phyloP scores from a whole-genome alignment of 1,139 yeast species.

The Yamadazyma trypodendri region DNA sequence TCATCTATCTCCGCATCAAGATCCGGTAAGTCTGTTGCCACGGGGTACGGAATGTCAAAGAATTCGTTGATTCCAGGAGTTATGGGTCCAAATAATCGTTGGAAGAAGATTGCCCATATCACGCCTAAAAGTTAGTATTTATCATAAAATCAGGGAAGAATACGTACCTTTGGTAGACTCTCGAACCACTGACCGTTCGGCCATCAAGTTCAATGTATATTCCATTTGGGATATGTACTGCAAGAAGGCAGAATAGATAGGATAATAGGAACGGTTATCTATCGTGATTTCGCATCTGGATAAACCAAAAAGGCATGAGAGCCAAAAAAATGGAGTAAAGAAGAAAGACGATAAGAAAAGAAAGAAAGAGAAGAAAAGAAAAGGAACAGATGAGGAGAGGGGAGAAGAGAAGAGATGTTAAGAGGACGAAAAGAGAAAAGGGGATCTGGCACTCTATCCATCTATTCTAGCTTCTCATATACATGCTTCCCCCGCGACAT shows the following conservation, averaged over 20 bases:
- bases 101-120: constrained; percentile 67
- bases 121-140: constrained; percentile 38
- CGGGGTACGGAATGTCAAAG: constrained; percentile 45
- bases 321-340: not conserved
- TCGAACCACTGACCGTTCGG: constrained; percentile 44
- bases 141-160: not conserved
- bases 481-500: constrained; percentile 27
- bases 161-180: constrained; percentile 47
- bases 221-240: constrained; percentile 28
- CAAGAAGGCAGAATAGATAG: too few relatives aligned
- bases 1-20: constrained; percentile 46
- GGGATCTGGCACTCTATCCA: too few relatives aligned
- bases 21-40: constrained; percentile 41
- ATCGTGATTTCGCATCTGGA: too few relatives aligned
- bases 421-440: too few relatives aligned
- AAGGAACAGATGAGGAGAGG: too few relatives aligned
- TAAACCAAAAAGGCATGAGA: not conserved
- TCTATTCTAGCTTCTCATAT: not conserved
- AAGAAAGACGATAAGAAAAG: not conserved
- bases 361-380: too few relatives aligned
- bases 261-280: too few relatives aligned
- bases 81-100: constrained; percentile 67
- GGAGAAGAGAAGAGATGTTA: too few relatives aligned
- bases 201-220: constrained; percentile 35
- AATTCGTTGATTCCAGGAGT: constrained; percentile 51